phyloP scores from a whole-genome alignment of 2,329 filamentous ascomycete genomes.

The Diaporthe amygdali region DNA sequence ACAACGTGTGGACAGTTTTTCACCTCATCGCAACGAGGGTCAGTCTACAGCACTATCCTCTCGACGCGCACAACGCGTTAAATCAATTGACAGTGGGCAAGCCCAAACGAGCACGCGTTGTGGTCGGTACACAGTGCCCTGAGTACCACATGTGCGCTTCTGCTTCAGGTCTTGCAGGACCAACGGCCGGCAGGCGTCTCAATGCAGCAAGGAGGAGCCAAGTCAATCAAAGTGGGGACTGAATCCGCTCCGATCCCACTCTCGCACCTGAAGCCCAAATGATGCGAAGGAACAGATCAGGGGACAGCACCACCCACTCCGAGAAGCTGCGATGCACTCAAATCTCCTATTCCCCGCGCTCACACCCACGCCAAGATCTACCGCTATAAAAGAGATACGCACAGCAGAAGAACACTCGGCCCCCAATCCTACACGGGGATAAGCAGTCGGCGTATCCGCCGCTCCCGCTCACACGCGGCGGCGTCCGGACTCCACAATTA shows the following conservation, averaged over 20 bases:
- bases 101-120: not conserved
- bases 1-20: not conserved
- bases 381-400: not conserved
- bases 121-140: not conserved
- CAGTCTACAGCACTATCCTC: not conserved
- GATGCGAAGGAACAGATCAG: not conserved
- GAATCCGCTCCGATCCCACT: not conserved
- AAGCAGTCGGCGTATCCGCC: not conserved
- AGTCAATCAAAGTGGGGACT: not conserved
- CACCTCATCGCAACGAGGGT: not conserved
- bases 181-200: not conserved
- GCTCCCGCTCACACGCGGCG: not conserved
- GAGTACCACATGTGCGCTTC: not conserved
- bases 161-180: not conserved
- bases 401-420: not conserved
- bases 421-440: too few species aligned
- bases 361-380: not conserved
- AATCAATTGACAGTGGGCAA: not conserved
- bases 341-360: not conserved
- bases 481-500: not conserved
- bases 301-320: not conserved
- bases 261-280: not conserved
- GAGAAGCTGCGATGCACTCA: not conserved
- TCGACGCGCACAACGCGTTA: not conserved
- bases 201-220: not conserved